Percentiles rank a stretch among this genome's conserved stretches.
These are phyloP conservation scores for Aphanoascus verrucosus DNA, from an alignment of 2,329 filamentous ascomycete species.

Conservation along the genomic window DNA sequence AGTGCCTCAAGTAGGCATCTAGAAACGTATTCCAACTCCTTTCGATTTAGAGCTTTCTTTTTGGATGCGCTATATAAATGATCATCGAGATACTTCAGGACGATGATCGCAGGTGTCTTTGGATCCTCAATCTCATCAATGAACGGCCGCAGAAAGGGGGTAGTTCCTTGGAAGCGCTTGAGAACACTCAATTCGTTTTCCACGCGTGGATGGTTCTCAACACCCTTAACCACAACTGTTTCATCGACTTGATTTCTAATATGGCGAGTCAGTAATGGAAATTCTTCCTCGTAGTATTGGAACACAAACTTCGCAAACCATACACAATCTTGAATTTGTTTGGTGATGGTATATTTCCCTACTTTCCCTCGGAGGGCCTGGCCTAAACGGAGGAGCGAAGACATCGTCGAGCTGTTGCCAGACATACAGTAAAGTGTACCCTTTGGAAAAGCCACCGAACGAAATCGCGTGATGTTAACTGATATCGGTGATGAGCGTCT, in stretches of 20 bases:
- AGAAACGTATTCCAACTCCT: constrained; percentile 15
- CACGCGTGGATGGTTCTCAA: constrained; percentile 18
- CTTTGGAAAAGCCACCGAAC: too few species aligned
- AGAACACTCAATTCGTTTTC: constrained; percentile 23
- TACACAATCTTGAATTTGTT: constrained; percentile 12
- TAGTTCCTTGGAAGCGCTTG: constrained; percentile 19
- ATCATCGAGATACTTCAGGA: constrained; percentile 20
- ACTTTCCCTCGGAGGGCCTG: constrained; percentile 10
- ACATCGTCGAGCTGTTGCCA: not conserved
- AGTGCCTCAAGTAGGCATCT: constrained; percentile 14
- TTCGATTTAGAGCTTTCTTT: constrained; percentile 11
- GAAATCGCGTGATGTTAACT: too few species aligned
- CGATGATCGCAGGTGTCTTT: constrained; percentile 18
- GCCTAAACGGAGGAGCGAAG: constrained; percentile 3
- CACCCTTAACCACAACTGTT: constrained; percentile 21
- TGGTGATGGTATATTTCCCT: constrained; percentile 11
- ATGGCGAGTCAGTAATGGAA: not conserved
- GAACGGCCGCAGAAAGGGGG: constrained; percentile 20
- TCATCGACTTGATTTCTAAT: constrained; percentile 11
- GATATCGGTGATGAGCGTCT: too few species aligned
- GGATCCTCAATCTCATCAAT: constrained; percentile 23
- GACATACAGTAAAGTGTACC: too few species aligned
- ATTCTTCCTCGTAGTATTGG: too few species aligned
- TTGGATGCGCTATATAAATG: constrained; percentile 8
- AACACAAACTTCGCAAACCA: constrained; percentile 14